Evolutionary conservation across 306 rosid species (phyloP).

Genomic region (Dryas drummondii): DNA sequence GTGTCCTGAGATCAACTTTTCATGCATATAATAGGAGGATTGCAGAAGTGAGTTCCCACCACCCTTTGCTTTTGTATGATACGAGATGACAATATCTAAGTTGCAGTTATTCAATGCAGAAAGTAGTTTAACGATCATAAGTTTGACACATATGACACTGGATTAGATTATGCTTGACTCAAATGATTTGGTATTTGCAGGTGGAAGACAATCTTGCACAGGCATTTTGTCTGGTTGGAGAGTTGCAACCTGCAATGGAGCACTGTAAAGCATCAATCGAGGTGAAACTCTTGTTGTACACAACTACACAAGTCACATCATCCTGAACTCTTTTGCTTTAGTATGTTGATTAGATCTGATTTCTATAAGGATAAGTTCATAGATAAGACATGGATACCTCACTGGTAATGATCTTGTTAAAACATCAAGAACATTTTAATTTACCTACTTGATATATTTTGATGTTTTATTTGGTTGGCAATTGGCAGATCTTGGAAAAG

Average conservation of each 20-base stretch:
- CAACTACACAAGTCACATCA: background rate
- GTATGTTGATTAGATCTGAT: slow-evolving; percentile 2
- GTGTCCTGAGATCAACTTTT: slow-evolving; percentile 56
- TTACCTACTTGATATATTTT: background rate
- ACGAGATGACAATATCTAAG: background rate
- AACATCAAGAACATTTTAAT: no score
- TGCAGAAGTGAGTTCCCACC: slow-evolving; percentile 67
- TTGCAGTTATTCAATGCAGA: background rate
- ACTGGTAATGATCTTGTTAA: background rate
- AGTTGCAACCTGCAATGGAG: slow-evolving; percentile 46
- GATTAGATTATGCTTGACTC: background rate
- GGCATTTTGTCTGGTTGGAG: slow-evolving; percentile 67
- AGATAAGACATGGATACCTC: background rate
- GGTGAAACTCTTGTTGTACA: slow-evolving; percentile 35
- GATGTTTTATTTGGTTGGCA: slow-evolving; percentile 1
- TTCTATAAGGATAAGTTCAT: slow-evolving; percentile 1
- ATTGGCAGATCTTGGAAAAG: slow-evolving; percentile 75
- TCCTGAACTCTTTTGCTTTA: slow-evolving; percentile 5
- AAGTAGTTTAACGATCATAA: background rate
- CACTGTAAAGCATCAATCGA: slow-evolving; percentile 81
- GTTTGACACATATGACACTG: background rate
- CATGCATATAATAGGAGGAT: slow-evolving; percentile 65
- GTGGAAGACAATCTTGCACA: slow-evolving; percentile 83
- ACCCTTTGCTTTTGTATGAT: background rate
- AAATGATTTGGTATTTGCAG: slow-evolving; percentile 44